phyloP scores from a whole-genome alignment of 176 grass and related monocot genomes.

The Oryza glumipatula region DNA sequence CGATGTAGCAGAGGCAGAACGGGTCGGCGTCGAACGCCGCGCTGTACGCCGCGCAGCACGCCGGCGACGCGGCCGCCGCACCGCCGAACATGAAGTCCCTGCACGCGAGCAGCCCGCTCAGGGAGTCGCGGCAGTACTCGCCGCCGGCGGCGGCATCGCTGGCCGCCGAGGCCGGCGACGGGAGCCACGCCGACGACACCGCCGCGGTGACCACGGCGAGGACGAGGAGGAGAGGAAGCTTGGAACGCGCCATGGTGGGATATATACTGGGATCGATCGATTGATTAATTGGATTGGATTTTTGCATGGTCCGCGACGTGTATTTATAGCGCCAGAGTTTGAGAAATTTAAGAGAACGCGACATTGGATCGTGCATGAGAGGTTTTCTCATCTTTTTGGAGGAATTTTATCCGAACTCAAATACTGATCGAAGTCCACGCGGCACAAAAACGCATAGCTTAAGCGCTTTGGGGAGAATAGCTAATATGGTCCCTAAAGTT shows the following conservation, averaged over 20 bases:
- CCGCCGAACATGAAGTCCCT: constrained; percentile 37
- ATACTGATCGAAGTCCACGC: too few relatives aligned
- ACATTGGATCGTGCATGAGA: too few relatives aligned
- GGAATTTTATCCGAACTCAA: too few relatives aligned
- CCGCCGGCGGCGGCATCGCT: background rate
- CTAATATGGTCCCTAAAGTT: too few relatives aligned
- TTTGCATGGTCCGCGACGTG: background rate
- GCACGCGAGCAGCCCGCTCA: constrained; percentile 43
- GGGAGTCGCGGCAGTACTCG: constrained; percentile 34
- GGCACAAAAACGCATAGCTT: too few relatives aligned
- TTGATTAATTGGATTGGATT: background rate
- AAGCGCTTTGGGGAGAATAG: too few relatives aligned
- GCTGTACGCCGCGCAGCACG: constrained; percentile 43
- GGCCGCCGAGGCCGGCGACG: background rate
- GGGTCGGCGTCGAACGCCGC: constrained; percentile 39
- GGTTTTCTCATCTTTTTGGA: too few relatives aligned
- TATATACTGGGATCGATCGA: background rate
- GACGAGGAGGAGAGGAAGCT: background rate
- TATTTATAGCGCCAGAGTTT: background rate
- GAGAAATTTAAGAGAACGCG: too few relatives aligned
- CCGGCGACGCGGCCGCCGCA: background rate
- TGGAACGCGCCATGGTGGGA: constrained; percentile 14
- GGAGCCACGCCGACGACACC: too few relatives aligned
- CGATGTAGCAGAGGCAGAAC: constrained; percentile 65
- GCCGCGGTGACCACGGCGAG: background rate